A percentile compares a stretch with the other conserved stretches of the same genome.
phyloP scores from a whole-genome alignment of 768 basidiomycete genomes.

The Pulveroboletus frians region DNA sequence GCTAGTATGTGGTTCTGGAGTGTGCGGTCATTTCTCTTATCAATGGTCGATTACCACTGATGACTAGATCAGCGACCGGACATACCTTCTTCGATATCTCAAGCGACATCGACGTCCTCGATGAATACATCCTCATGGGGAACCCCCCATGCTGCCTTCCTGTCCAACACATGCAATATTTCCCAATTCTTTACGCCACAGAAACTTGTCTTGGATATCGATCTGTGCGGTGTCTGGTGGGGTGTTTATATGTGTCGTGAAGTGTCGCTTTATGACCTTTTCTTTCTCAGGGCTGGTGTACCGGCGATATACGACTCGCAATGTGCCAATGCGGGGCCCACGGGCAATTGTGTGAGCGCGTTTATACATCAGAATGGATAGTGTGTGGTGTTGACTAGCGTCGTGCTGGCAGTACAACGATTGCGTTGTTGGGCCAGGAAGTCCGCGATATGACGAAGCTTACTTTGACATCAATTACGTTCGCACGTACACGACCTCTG shows the following conservation, averaged over 20 bases:
- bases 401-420: slow-evolving; percentile 39
- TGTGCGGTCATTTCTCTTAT: slow-evolving; percentile 24
- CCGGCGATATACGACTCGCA: slow-evolving; percentile 37
- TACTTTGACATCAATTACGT: slow-evolving; percentile 68
- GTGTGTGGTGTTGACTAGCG: background rate
- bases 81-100: slow-evolving; percentile 34
- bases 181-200: slow-evolving; percentile 43
- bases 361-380: background rate
- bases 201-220: slow-evolving; percentile 50
- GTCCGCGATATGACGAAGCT: slow-evolving; percentile 51
- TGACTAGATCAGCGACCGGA: slow-evolving; percentile 29
- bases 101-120: slow-evolving; percentile 28
- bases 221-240: slow-evolving; percentile 48
- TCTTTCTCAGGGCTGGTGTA: slow-evolving; percentile 43
- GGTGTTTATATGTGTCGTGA: slow-evolving; percentile 7
- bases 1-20: slow-evolving; percentile 48
- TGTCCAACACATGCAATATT: slow-evolving; percentile 41
- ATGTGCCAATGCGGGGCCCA: slow-evolving; percentile 36
- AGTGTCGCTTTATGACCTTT: background rate
- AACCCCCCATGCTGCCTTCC: slow-evolving; percentile 40
- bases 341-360: slow-evolving; percentile 39
- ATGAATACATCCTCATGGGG: slow-evolving; percentile 42
- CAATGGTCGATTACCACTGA: slow-evolving; percentile 9
- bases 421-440: slow-evolving; percentile 51
- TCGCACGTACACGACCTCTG: slow-evolving; percentile 47